These are phyloP conservation scores for Suillus americanus DNA, from an alignment of 768 basidiomycete species.

Conservation along the genomic window DNA sequence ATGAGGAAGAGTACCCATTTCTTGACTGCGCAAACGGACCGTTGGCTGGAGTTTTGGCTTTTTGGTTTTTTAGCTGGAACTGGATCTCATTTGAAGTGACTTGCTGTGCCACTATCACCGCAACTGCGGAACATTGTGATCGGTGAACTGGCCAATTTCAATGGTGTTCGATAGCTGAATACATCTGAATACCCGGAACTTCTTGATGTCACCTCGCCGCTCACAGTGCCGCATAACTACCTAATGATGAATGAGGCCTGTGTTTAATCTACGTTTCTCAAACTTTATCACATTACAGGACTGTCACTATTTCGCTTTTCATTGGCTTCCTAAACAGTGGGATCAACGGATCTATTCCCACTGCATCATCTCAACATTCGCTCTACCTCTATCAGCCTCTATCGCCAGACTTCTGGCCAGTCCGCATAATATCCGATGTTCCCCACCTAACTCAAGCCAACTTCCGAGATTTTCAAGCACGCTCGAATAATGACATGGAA, in stretches of 20 bases:
- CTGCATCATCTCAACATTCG: neutral
- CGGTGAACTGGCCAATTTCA: slow-evolving; percentile 9
- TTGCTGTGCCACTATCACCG: slow-evolving; percentile 23
- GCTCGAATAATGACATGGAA: slow-evolving; percentile 3
- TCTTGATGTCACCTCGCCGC: slow-evolving; percentile 7
- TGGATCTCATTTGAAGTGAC: slow-evolving; percentile 29
- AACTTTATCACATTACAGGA: neutral
- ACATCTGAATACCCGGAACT: slow-evolving; percentile 8
- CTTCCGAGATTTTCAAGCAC: slow-evolving; percentile 5
- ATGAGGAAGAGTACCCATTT: slow-evolving; percentile 7
- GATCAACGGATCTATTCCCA: neutral
- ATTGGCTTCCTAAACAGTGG: slow-evolving; percentile 7
- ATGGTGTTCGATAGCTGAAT: slow-evolving; percentile 17
- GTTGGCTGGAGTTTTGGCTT: slow-evolving; percentile 2
- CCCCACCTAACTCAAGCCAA: neutral
- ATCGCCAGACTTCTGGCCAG: slow-evolving; percentile 2
- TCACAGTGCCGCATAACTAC: no score
- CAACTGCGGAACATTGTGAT: slow-evolving; percentile 6
- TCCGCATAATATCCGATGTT: neutral
- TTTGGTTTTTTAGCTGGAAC: slow-evolving; percentile 3
- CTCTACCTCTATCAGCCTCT: neutral
- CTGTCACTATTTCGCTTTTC: slow-evolving; percentile 4
- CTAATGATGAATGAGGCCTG: neutral
- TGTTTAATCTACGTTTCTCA: slow-evolving; percentile 10
- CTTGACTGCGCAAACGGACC: slow-evolving; percentile 17